Conservation (phyloP, 83 land plant genomes). For the Thuja plicata region DNA sequence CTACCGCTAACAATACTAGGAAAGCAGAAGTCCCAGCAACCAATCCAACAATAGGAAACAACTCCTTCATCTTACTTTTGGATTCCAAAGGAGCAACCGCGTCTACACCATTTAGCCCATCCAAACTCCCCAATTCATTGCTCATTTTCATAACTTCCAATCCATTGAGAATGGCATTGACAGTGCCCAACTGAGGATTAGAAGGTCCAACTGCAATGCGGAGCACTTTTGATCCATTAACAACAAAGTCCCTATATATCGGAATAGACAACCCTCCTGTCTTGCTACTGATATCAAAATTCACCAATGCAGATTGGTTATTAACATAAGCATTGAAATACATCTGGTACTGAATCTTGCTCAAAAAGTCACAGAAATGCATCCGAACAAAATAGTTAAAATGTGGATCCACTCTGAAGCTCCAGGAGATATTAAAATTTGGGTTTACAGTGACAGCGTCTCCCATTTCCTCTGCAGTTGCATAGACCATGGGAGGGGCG, state of each 20-base stretch:
- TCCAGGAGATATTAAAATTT: conserved; percentile 38
- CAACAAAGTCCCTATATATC: conserved; percentile 25
- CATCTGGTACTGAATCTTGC: conserved; percentile 6
- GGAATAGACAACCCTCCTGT: conserved; percentile 15
- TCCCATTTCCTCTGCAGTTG: conserved; percentile 40
- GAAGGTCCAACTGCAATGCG: conserved; percentile 34
- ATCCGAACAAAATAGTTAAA: conserved; percentile 28
- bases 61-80: neutral
- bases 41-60: conserved; percentile 36
- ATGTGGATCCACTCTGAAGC: conserved; percentile 20
- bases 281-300: conserved; percentile 26
- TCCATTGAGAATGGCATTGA: conserved; percentile 63
- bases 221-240: conserved; percentile 7
- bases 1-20: conserved; percentile 13
- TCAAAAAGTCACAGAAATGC: conserved; percentile 38
- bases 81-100: conserved; percentile 19
- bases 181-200: conserved; percentile 2
- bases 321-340: conserved; percentile 38
- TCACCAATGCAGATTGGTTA: conserved; percentile 15
- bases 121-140: conserved; percentile 51
- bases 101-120: conserved; percentile 36
- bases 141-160: conserved; percentile 63
- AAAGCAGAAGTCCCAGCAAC: conserved; percentile 16
- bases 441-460: conserved; percentile 18
- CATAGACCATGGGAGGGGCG: conserved; percentile 48